Base-by-base conservation (phyloP, 495 filamentous ascomycete genomes). In the Astrothelium macrocarpum region DNA sequence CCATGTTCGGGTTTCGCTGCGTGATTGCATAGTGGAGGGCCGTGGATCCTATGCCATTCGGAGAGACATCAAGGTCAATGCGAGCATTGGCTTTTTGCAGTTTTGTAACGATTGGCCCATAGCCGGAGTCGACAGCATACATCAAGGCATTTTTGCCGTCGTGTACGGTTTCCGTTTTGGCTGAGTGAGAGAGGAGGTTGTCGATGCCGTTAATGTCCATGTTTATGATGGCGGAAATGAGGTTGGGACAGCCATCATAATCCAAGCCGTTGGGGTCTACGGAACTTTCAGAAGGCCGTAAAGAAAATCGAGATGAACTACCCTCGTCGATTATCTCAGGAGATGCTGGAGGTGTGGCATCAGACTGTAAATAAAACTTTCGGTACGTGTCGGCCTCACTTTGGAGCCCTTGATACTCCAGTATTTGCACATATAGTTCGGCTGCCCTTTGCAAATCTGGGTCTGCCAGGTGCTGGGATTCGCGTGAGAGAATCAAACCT, bases 121-220 rank as follows among this genome's bases (percentile, higher is more conserved):
- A 56, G 49, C 49, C 49, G 29, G 49, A 26, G 20, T 56, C 49
- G 49, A 56, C 49, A 7, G 49, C 49, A 16, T 56, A 56, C 49
- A 56, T 56, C 12, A 56, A 20, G 9, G 49, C 49, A 31, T 36
- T 59, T 4, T 59, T 46, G 31, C 59, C 34, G 34, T 16, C 56
- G 25, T 28, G 25, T 2, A 56, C 25, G 11, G 29, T 56, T 29
- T 56, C 23, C 5, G 49, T 20, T 0, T 56, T 56, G 25, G 62
- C 59, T 0, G 23, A 23, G 32, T 53, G 45, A 1, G 23, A 4
- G 16, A 69, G 65, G 5, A 69, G 65, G 20, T 60, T 23, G 14
- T 14, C 18, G 46, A 63, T 56, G 18, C 61, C 42, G 2, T 63
- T 16, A 25, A 32, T 34, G 25, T 66, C 46, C 32, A 66, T 62